Evolutionary conservation across 2,329 filamentous ascomycete genomes (phyloP).

Genomic region (Dothistroma septosporum): DNA sequence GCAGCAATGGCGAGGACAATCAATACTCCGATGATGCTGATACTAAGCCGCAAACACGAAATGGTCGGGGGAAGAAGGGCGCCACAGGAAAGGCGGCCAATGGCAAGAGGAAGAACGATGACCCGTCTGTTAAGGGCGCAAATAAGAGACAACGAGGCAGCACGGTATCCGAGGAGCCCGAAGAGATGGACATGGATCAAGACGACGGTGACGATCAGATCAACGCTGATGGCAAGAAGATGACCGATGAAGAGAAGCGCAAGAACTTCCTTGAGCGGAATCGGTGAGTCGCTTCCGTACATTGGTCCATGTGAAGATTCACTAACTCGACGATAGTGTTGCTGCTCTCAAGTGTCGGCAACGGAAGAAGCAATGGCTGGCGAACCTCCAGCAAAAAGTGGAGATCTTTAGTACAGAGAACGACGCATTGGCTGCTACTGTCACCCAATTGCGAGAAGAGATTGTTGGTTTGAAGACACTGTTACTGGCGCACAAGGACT

Average conservation of each 20-base stretch:
- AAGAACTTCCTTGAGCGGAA: slow-evolving; percentile 98
- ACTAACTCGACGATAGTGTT: slow-evolving; percentile 57
- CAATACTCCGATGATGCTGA: slow-evolving; percentile 66
- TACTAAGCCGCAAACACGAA: slow-evolving; percentile 60
- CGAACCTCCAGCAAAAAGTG: slow-evolving; percentile 89
- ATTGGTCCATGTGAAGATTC: background rate
- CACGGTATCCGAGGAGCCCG: slow-evolving; percentile 46
- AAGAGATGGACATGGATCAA: slow-evolving; percentile 51
- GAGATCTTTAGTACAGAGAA: slow-evolving; percentile 91
- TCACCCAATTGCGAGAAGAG: slow-evolving; percentile 81
- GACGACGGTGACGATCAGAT: slow-evolving; percentile 38
- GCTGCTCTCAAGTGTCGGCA: slow-evolving; percentile 95
- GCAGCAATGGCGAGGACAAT: slow-evolving; percentile 50
- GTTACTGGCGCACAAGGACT: slow-evolving; percentile 91
- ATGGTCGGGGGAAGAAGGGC: slow-evolving; percentile 63
- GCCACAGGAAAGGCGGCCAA: slow-evolving; percentile 53
- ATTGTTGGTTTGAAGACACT: slow-evolving; percentile 93
- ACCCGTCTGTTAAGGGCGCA: slow-evolving; percentile 60
- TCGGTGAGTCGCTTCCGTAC: slow-evolving; percentile 59
- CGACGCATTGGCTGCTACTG: slow-evolving; percentile 76
- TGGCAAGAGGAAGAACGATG: slow-evolving; percentile 74
- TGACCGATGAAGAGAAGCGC: slow-evolving; percentile 97
- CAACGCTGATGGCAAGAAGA: slow-evolving; percentile 60
- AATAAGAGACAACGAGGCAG: slow-evolving; percentile 70
- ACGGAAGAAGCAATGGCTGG: slow-evolving; percentile 97